Evolutionary conservation across 805 yeast species (phyloP).

Genomic region (Kurtzmaniella cleridarum): DNA sequence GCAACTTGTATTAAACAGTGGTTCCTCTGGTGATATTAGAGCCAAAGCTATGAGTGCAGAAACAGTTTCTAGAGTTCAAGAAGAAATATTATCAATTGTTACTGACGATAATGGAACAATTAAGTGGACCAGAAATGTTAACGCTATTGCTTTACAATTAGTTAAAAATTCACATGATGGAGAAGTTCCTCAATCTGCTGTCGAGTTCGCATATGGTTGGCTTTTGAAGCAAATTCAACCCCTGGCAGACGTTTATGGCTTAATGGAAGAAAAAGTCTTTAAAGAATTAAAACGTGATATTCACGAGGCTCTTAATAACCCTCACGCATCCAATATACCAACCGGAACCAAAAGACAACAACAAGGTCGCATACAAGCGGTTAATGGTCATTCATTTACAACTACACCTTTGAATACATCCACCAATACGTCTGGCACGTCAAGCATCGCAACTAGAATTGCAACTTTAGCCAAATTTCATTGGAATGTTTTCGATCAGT

Average conservation of each 20-base stretch:
- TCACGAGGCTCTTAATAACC: constrained; percentile 9
- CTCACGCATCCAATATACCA: constrained; percentile 4
- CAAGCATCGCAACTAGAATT: constrained; percentile 52
- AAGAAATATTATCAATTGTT: constrained; percentile 70
- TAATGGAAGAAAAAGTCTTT: constrained; percentile 65
- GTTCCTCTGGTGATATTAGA: constrained; percentile 9
- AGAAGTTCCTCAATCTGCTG: constrained; percentile 30
- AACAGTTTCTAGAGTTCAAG: constrained; percentile 48
- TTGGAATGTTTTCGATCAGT: constrained; percentile 76
- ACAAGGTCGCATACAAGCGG: constrained; percentile 1
- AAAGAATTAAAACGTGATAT: constrained; percentile 40
- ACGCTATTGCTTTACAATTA: constrained; percentile 65
- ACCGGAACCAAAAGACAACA: not conserved
- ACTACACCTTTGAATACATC: constrained; percentile 2
- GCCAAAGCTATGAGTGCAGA: constrained; percentile 23
- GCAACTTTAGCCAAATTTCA: constrained; percentile 69
- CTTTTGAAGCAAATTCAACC: constrained; percentile 84
- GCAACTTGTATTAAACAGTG: constrained; percentile 48
- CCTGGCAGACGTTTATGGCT: constrained; percentile 64
- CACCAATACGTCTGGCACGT: constrained; percentile 38
- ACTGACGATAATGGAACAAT: constrained; percentile 82
- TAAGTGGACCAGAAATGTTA: constrained; percentile 84
- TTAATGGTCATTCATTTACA: constrained; percentile 2
- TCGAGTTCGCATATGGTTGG: constrained; percentile 72
- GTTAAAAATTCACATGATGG: constrained; percentile 32